A percentile compares a stretch with the other conserved stretches of the same genome.
Evolutionary conservation across 2,329 filamentous ascomycete species (phyloP).

Genomic region (Ceratocystiopsis minuta): DNA sequence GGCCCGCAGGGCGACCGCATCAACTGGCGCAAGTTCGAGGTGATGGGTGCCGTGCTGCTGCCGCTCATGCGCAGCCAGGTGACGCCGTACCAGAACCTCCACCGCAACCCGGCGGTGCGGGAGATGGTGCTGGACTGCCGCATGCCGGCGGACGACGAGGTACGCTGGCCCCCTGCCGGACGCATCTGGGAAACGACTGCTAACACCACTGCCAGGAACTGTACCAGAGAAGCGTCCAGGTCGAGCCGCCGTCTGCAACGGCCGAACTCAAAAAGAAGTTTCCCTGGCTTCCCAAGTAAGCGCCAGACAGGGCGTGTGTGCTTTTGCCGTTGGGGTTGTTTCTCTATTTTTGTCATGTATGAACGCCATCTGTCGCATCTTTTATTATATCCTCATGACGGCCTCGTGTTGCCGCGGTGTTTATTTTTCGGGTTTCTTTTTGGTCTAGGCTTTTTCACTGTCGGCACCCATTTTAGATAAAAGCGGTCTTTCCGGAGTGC

Average conservation of each 20-base stretch:
- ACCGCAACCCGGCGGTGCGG: conserved; percentile 45
- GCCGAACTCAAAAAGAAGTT: conserved; percentile 46
- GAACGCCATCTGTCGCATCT: too few species aligned
- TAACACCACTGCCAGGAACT: conserved; percentile 26
- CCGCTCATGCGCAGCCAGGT: conserved; percentile 86
- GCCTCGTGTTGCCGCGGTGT: too few species aligned
- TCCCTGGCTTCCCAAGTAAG: conserved; percentile 41
- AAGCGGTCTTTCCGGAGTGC: too few species aligned
- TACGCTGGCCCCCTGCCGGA: too few species aligned
- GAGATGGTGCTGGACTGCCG: conserved; percentile 66
- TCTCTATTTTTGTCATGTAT: background rate
- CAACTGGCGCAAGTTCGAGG: conserved; percentile 97
- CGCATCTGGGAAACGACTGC: too few species aligned
- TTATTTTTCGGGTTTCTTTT: too few species aligned
- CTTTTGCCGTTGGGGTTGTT: too few species aligned
- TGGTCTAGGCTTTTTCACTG: too few species aligned
- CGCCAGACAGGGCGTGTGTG: background rate
- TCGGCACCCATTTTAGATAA: too few species aligned
- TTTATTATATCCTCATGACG: too few species aligned
- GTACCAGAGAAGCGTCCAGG: conserved; percentile 41
- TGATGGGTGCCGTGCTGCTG: conserved; percentile 80
- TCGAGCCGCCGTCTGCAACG: conserved; percentile 32
- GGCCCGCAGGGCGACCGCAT: conserved; percentile 56
- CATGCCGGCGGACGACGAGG: conserved; percentile 68
- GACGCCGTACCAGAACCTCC: conserved; percentile 56